phyloP scores from a whole-genome alignment of 2,329 filamentous ascomycete species.

The Monosporascus sp. region DNA sequence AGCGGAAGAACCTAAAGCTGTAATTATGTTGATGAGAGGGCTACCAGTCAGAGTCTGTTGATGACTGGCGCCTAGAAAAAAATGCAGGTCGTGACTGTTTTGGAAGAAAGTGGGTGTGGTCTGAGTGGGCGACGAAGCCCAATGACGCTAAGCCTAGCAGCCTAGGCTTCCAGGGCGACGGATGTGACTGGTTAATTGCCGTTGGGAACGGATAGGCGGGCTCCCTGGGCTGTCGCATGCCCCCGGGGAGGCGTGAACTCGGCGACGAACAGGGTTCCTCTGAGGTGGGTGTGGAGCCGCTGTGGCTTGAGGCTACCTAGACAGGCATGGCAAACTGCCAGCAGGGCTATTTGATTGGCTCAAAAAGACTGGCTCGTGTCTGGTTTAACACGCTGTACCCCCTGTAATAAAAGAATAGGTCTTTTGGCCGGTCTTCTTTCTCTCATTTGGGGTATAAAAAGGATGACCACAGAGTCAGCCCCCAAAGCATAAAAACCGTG shows the following conservation, averaged over 20 bases:
- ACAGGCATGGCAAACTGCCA: neutral
- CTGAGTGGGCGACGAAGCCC: neutral
- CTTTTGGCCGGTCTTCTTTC: neutral
- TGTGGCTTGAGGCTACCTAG: neutral
- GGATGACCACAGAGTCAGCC: neutral
- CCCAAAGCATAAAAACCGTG: neutral
- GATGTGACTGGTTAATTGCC: neutral
- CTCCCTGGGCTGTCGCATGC: neutral
- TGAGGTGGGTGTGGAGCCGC: neutral
- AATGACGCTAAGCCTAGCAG: neutral
- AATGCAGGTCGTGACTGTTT: neutral
- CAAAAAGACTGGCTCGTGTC: neutral
- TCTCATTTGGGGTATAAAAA: neutral
- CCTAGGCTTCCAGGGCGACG: neutral
- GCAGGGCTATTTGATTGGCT: neutral
- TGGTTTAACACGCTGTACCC: neutral
- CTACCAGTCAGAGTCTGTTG: neutral
- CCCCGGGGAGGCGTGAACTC: neutral
- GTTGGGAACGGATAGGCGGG: neutral
- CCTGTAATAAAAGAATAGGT: neutral
- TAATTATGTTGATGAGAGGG: too few relatives aligned
- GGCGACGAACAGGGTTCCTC: neutral
- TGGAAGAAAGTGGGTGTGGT: neutral
- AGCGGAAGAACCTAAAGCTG: too few relatives aligned
- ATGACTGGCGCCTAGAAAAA: neutral